Evolutionary conservation across 768 basidiomycete species (phyloP).

Genomic region (Mycena polygramma): DNA sequence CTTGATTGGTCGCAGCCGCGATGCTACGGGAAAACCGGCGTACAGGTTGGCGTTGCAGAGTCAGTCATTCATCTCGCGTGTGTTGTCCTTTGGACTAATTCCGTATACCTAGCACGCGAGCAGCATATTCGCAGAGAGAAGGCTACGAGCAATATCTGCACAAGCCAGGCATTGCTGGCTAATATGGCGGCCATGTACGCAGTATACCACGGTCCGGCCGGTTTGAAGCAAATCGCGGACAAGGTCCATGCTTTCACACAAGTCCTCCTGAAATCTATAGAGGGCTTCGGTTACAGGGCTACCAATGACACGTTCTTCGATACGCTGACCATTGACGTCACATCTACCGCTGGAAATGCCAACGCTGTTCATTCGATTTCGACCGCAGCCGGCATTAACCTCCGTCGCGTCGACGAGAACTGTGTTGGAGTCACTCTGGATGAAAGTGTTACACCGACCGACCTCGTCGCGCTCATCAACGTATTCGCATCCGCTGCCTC

Average conservation of each 20-base stretch:
- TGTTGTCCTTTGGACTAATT: background rate
- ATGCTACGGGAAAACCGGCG: slow-evolving; percentile 85
- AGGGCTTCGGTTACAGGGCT: slow-evolving; percentile 80
- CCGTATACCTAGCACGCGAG: slow-evolving; percentile 76
- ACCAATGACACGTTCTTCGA: slow-evolving; percentile 90
- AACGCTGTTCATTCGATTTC: slow-evolving; percentile 79
- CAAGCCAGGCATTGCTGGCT: slow-evolving; percentile 95
- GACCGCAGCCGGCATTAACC: slow-evolving; percentile 78
- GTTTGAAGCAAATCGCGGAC: slow-evolving; percentile 85
- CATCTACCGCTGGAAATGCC: slow-evolving; percentile 66
- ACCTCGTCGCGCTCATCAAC: slow-evolving; percentile 83
- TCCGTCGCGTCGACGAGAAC: slow-evolving; percentile 80
- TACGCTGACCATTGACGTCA: slow-evolving; percentile 85
- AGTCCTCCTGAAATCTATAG: slow-evolving; percentile 75
- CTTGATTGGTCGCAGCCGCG: slow-evolving; percentile 91
- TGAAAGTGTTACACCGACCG: slow-evolving; percentile 84
- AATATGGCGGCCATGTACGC: slow-evolving; percentile 99
- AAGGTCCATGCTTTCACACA: slow-evolving; percentile 93
- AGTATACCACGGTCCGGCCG: slow-evolving; percentile 93
- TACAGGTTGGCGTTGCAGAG: slow-evolving; percentile 96
- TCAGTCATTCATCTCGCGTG: slow-evolving; percentile 53
- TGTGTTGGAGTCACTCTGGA: slow-evolving; percentile 93
- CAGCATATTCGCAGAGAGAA: slow-evolving; percentile 98
- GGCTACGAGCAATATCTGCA: slow-evolving; percentile 99
- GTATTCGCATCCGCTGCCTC: slow-evolving; percentile 82